A percentile compares a stretch with the other conserved stretches of the same genome.
Evolutionary conservation across 805 yeast species (phyloP).

Genomic region (Metschnikowia orientalis): DNA sequence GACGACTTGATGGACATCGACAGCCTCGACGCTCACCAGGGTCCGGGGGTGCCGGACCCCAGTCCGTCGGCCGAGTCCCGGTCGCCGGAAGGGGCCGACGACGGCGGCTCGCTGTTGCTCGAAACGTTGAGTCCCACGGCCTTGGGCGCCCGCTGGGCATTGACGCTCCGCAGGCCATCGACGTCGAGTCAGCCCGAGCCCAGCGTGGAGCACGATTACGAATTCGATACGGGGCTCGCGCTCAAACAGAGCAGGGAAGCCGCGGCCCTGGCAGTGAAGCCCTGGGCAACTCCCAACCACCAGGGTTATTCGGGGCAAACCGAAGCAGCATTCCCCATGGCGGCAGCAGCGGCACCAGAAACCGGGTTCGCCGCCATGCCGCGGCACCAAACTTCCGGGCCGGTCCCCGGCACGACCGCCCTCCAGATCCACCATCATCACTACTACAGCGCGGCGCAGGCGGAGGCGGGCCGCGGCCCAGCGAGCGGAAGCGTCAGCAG

Average conservation of each 20-base stretch:
- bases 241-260: no score
- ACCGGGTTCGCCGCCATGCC: no score
- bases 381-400: no score
- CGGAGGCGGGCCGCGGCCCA: neutral
- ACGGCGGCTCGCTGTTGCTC: constrained; percentile 12
- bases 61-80: constrained; percentile 7
- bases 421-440: constrained; percentile 45
- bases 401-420: constrained; percentile 3
- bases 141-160: constrained; percentile 39
- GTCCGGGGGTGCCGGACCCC: neutral
- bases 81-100: constrained; percentile 6
- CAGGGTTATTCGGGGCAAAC: no score
- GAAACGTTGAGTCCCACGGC: constrained; percentile 34
- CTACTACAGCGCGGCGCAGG: constrained; percentile 25
- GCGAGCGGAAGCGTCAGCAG: neutral
- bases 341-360: neutral
- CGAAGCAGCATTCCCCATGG: no score
- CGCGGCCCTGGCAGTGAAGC: no score
- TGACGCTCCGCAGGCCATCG: constrained; percentile 28
- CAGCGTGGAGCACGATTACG: constrained; percentile 19
- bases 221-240: constrained; percentile 27
- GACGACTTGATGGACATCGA: constrained; percentile 25
- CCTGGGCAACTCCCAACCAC: no score
- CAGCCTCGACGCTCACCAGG: constrained; percentile 5
- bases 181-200: constrained; percentile 9